phyloP scores from a whole-genome alignment of 2,329 filamentous ascomycete species.

The Fusarium pseudoanthophilum region DNA sequence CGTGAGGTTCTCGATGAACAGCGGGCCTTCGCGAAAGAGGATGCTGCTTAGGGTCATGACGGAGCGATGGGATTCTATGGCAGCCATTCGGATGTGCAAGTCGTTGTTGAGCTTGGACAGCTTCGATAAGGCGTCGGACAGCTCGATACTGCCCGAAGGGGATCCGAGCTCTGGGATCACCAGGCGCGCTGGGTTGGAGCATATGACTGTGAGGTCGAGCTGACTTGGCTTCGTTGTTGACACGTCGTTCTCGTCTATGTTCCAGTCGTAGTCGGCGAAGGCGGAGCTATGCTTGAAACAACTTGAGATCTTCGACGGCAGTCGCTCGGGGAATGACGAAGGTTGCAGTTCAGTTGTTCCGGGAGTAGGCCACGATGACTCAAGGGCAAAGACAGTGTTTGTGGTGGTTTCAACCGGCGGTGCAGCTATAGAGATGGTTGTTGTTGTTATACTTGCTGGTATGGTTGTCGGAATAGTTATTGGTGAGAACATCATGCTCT shows the following conservation, averaged over 20 bases:
- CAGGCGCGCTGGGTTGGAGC: background rate
- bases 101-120: background rate
- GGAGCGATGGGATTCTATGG: background rate
- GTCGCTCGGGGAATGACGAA: background rate
- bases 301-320: background rate
- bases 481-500: background rate
- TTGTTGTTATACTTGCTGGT: background rate
- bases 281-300: background rate
- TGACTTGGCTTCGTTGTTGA: fast-evolving
- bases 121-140: fast-evolving
- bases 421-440: background rate
- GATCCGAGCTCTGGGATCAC: background rate
- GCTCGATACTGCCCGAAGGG: background rate
- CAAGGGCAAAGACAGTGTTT: background rate
- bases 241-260: fast-evolving
- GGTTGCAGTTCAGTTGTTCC: background rate
- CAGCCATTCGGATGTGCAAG: background rate
- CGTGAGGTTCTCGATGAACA: background rate
- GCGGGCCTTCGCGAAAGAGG: background rate
- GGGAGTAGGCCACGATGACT: background rate
- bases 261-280: background rate
- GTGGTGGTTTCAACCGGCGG: fast-evolving
- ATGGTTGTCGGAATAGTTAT: background rate
- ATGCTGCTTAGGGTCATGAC: background rate
- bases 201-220: background rate